Evolutionary conservation across 352 stramenopile genomes (phyloP), one percentile per base, ranked within the genome.

Genomic region (Phytophthora pluvialis): DNA sequence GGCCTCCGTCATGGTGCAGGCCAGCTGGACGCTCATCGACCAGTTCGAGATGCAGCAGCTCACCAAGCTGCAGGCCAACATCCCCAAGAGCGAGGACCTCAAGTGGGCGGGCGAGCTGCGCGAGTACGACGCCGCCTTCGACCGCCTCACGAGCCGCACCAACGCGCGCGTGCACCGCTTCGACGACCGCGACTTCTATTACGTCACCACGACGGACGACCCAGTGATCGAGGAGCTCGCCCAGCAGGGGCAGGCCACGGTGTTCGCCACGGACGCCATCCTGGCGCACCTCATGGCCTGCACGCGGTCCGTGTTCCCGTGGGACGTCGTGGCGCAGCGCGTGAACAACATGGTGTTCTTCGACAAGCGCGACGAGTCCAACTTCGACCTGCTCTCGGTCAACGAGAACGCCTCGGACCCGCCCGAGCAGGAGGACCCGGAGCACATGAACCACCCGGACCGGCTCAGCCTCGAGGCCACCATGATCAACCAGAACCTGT

Each of bases 401-500:
- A 94, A 97, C 68, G 97, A 99, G 80, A 99, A 98, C 36, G 80
- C 96, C 13, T 92, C 94, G 51, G 92, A 98, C 25, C 88, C 96
- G 39, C 97, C 97, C 1, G 74, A 60, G 15, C 73, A 81, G 46
- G 86, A 97, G 26, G 89, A 97, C 53, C 76, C 85, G n/a, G 88
- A 95, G 51, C 87, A 90, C 66, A 97, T 99, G 68, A 99, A 99
- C 84, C 95, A 97, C 60, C 95, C 96, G 13, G 94, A 99, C 77
- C 88, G 97, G 25, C 84, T 99, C 11, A 94, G 82, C 58, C 81
- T 99, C 5, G 97, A 99, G 60, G 97, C 97, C 2, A 99, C 97
- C 5, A 98, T 98, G 85, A 98, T 99, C 75, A 99, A 99, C 81
- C 96, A 99, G 75, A 99, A 99, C 75, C 97, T 99, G 74, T 98